Percentiles rank a stretch among this genome's conserved stretches.
phyloP scores from a whole-genome alignment of 805 yeast species.

The Wickerhamomyces canadensis region DNA sequence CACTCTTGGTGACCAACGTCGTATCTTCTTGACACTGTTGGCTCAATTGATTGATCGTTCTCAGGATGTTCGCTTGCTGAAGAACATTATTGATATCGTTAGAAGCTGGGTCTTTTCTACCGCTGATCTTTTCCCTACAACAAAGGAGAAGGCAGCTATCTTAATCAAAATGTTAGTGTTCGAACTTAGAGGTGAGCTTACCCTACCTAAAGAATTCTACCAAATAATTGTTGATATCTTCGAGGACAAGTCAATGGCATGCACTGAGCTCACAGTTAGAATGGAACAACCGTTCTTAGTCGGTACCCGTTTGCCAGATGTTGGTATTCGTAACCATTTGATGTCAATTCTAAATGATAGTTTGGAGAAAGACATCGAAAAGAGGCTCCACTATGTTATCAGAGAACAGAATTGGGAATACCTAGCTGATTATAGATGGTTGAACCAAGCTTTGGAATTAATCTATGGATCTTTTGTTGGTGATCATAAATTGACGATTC shows the following conservation, averaged over 20 bases:
- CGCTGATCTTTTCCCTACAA: slow-evolving; percentile 83
- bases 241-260: slow-evolving; percentile 67
- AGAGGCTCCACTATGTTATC: slow-evolving; percentile 80
- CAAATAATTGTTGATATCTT: slow-evolving; percentile 84
- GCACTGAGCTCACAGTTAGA: slow-evolving; percentile 86
- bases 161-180: slow-evolving; percentile 90
- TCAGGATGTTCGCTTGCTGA: slow-evolving; percentile 66
- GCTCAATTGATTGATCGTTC: slow-evolving; percentile 91
- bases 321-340: slow-evolving; percentile 64
- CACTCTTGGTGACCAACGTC: slow-evolving; percentile 86
- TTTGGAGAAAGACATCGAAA: slow-evolving; percentile 69
- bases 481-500: slow-evolving; percentile 40
- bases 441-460: slow-evolving; percentile 86
- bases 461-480: slow-evolving; percentile 71
- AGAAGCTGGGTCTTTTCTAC: slow-evolving; percentile 86
- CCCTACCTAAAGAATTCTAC: slow-evolving; percentile 72
- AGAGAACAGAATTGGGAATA: slow-evolving; percentile 97
- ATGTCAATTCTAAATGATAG: slow-evolving; percentile 77
- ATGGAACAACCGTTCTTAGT: slow-evolving; percentile 96
- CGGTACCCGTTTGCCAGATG: slow-evolving; percentile 83
- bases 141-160: slow-evolving; percentile 93
- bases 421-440: slow-evolving; percentile 89
- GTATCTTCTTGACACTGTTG: slow-evolving; percentile 77
- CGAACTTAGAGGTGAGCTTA: slow-evolving; percentile 81
- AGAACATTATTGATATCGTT: slow-evolving; percentile 70